A percentile compares a stretch with the other conserved stretches of the same genome.
phyloP scores from a whole-genome alignment of 2,329 filamentous ascomycete genomes.

The Ceratocystiopsis minuta region DNA sequence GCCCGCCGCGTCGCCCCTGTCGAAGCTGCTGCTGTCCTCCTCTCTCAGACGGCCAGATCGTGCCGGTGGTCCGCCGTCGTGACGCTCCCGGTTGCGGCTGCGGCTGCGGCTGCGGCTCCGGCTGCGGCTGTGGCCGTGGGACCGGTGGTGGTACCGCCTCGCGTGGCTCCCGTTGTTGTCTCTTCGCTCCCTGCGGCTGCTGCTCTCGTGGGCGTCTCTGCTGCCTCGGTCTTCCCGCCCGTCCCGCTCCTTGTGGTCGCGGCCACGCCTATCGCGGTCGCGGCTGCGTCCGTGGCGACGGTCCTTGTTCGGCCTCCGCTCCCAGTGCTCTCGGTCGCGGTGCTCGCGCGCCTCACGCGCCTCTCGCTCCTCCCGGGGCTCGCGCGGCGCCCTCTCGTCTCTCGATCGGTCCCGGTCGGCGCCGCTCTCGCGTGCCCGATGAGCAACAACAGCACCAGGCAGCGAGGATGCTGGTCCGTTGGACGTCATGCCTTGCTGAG shows the following conservation, averaged over 20 bases:
- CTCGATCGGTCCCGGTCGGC: background rate
- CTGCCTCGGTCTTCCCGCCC: constrained; percentile 1
- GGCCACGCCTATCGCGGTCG: background rate
- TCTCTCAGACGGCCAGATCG: too few relatives aligned
- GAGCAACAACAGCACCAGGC: constrained; percentile 13
- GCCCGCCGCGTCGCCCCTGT: too few relatives aligned
- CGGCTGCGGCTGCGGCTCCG: constrained; percentile 12
- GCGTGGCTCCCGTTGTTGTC: constrained; percentile 5
- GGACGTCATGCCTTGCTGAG: constrained; percentile 17
- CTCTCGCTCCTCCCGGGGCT: constrained; percentile 9
- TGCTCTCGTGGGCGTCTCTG: background rate
- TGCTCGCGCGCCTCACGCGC: constrained; percentile 10
- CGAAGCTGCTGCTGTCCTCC: too few relatives aligned
- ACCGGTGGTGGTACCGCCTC: constrained; percentile 7
- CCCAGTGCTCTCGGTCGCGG: constrained; percentile 2
- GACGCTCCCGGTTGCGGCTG: constrained; percentile 13
- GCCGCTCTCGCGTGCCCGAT: constrained; percentile 9
- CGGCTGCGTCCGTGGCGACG: too few relatives aligned
- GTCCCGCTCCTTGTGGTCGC: constrained; percentile 5
- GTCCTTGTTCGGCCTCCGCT: constrained; percentile 1
- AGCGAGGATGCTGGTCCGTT: constrained; percentile 11
- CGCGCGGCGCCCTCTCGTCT: constrained; percentile 9
- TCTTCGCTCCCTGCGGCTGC: background rate
- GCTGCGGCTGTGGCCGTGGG: too few relatives aligned
- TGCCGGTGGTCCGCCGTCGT: background rate